Conservation (phyloP, 768 basidiomycete genomes). For the Pisolithus marmoratus region DNA sequence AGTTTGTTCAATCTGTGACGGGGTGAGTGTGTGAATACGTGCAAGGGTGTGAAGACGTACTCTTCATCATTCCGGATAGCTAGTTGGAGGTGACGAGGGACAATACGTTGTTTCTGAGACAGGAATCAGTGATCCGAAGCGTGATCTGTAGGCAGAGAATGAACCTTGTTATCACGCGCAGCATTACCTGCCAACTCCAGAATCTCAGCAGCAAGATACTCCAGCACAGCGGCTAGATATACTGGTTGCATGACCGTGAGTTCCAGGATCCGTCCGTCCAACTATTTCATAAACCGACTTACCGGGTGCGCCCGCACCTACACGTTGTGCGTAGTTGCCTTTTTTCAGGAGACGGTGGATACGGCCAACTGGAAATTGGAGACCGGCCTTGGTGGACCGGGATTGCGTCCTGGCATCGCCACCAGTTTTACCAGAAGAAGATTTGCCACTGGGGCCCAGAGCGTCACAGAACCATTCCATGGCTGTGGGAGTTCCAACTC, state of each 20-base stretch:
- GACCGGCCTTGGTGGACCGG: constrained; percentile 59
- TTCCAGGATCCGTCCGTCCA: neutral
- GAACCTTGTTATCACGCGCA: constrained; percentile 66
- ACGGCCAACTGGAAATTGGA: constrained; percentile 79
- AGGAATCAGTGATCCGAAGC: neutral
- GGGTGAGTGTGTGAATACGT: neutral
- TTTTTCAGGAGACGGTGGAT: constrained; percentile 73
- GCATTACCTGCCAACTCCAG: constrained; percentile 79
- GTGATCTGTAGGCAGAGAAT: neutral
- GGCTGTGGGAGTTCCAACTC: constrained; percentile 13
- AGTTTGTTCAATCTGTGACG: constrained; percentile 47
- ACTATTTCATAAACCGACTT: constrained; percentile 10
- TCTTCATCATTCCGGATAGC: constrained; percentile 76
- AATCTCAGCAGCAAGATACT: constrained; percentile 84
- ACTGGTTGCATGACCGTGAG: constrained; percentile 35
- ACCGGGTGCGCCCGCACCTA: constrained; percentile 68
- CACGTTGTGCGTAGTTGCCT: constrained; percentile 66
- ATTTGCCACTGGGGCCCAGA: constrained; percentile 37
- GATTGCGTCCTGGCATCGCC: constrained; percentile 55
- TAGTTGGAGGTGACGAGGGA: constrained; percentile 71
- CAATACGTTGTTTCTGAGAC: constrained; percentile 62
- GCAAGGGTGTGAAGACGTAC: constrained; percentile 28
- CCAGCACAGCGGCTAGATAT: constrained; percentile 80
- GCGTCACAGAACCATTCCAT: constrained; percentile 1
- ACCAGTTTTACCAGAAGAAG: constrained; percentile 41